phyloP scores from a whole-genome alignment of 1,284 basidiomycete genomes.

The Athelia psychrophila region DNA sequence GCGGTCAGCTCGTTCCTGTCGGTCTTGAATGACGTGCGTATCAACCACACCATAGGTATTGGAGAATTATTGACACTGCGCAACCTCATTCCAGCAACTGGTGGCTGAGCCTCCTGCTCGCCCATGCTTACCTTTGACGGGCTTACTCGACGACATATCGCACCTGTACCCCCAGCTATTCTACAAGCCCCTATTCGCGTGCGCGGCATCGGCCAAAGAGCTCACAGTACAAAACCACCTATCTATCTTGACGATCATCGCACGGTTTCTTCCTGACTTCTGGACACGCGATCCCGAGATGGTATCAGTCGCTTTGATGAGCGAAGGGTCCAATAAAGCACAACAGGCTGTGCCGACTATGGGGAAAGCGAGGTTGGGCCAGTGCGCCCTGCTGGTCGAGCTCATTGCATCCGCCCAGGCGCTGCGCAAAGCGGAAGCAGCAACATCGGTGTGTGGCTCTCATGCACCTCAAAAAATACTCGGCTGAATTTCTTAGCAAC shows the following conservation, averaged over 20 bases:
- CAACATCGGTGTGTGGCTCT: conserved; percentile 27
- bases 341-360: conserved; percentile 27
- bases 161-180: conserved; percentile 60
- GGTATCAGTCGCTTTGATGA: conserved; percentile 70
- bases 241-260: conserved; percentile 47
- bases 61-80: background rate
- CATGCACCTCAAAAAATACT: background rate
- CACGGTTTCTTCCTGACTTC: conserved; percentile 55
- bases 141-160: conserved; percentile 50
- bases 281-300: conserved; percentile 78
- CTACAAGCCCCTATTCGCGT: conserved; percentile 74
- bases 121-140: conserved; percentile 41
- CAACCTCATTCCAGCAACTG: conserved; percentile 31
- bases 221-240: conserved; percentile 57
- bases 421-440: conserved; percentile 39
- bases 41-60: background rate
- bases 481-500: conserved; percentile 18
- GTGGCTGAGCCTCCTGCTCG: conserved; percentile 45
- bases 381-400: conserved; percentile 63
- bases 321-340: conserved; percentile 34
- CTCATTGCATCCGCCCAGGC: conserved; percentile 51
- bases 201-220: conserved; percentile 62
- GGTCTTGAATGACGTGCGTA: conserved; percentile 49
- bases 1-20: conserved; percentile 42
- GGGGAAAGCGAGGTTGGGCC: conserved; percentile 57